Evolutionary conservation across 306 rosid genomes (phyloP), one percentile per base, ranked within the genome.

Genomic region (Urtica urens): DNA sequence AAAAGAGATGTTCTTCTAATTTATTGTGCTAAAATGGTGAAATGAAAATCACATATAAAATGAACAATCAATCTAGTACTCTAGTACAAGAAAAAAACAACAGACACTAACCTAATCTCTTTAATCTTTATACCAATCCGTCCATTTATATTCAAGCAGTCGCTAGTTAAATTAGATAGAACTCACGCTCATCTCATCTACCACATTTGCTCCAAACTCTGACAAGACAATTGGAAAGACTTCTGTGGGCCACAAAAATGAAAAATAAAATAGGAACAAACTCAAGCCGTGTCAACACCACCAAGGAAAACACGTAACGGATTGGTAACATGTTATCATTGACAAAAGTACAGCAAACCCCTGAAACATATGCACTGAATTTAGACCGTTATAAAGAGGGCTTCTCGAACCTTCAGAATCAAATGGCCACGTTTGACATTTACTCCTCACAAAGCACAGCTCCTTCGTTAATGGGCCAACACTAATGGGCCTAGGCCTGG

Each of bases 401-500:
- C 57, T 43, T 55, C 43, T 34, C 56, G 37, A 64, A 24, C 66
- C 59, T 50, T 44, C 46, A 35, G 25, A 4, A 4, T 28, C 33
- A 28, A 28, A 28, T 30, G 23, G 51, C 30, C 62, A n/a, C 14
- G 6, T 18, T 33, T 31, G 17, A 17, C n/a, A 3, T 35, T 13
- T 35, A 3, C n/a, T 13, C 0, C n/a, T 35, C 10, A 14, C 17
- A 34, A 34, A 51, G n/a, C n/a, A n/a, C n/a, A n/a, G n/a, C n/a
- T n/a, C n/a, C n/a, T n/a, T n/a, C n/a, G n/a, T n/a, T n/a, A n/a
- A 51, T 52, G 56, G 42, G 28, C 37, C 23, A 50, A 34, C 23
- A 49, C 14, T 10, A 49, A 3, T 53, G 60, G 50, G 38, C 27
- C 48, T 15, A 20, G 22, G 53, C 53, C 23, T 30, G 48, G 24